Conservation (phyloP, 2,329 filamentous ascomycete species). For the Colletotrichum agaves region DNA sequence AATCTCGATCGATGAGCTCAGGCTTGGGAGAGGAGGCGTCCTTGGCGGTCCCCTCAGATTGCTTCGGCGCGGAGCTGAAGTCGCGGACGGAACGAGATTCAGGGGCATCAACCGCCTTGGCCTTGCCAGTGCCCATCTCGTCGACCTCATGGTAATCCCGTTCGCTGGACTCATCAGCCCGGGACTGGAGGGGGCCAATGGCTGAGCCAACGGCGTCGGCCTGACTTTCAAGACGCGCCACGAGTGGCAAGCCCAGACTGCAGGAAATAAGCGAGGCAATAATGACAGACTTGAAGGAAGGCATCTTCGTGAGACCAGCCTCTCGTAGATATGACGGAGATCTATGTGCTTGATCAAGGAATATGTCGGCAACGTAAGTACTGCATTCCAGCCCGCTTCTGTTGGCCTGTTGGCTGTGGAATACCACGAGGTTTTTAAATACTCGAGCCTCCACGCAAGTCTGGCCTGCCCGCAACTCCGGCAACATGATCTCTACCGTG, state of each 20-base stretch:
- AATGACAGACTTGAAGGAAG: not conserved
- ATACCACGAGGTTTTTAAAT: constrained; percentile 3
- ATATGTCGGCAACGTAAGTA: too few relatives aligned
- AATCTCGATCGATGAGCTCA: not conserved
- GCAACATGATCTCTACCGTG: not conserved
- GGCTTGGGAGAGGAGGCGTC: not conserved
- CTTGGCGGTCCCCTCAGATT: not conserved
- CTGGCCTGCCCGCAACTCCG: too few relatives aligned
- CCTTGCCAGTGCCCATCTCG: not conserved
- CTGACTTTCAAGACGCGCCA: not conserved
- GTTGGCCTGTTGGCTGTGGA: too few relatives aligned
- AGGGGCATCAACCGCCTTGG: not conserved
- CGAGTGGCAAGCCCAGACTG: constrained; percentile 3
- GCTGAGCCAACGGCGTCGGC: not conserved
- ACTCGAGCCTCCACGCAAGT: not conserved
- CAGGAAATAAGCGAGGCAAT: constrained; percentile 4
- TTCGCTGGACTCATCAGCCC: not conserved
- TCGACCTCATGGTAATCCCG: not conserved
- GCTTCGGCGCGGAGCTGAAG: not conserved
- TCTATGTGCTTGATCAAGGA: not conserved
- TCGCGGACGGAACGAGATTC: not conserved
- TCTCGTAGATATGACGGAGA: not conserved
- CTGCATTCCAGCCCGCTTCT: too few relatives aligned
- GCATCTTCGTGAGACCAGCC: not conserved
- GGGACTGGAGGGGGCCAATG: not conserved